Evolutionary conservation across 345 rosid genomes (phyloP).

Genomic region (Heritiera fomes): DNA sequence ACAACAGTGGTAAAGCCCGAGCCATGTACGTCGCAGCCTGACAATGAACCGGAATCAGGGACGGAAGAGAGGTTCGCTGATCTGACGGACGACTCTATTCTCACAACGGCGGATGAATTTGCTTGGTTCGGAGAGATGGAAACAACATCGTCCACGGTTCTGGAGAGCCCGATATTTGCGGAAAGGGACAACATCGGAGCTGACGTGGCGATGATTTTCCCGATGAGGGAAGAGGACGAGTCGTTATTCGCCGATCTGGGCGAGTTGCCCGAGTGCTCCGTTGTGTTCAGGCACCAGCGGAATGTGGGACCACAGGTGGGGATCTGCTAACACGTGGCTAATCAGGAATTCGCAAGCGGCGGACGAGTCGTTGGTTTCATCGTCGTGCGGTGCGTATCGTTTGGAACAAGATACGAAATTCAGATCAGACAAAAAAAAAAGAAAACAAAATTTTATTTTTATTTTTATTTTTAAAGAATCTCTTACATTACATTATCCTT

Average conservation of each 20-base stretch:
- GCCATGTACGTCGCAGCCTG: conserved; percentile 25
- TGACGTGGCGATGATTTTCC: conserved; percentile 58
- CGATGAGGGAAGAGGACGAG: conserved; percentile 83
- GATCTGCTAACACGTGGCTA: conserved; percentile 62
- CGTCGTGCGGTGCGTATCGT: conserved; percentile 24
- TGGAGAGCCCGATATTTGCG: conserved; percentile 66
- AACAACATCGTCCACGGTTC: conserved; percentile 65
- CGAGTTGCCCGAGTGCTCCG: conserved; percentile 94
- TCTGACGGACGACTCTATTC: conserved; percentile 46
- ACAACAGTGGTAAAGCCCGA: conserved; percentile 23
- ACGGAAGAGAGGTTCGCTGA: conserved; percentile 48
- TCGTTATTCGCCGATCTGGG: conserved; percentile 93
- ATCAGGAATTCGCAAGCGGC: conserved; percentile 3
- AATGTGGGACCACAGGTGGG: conserved; percentile 66
- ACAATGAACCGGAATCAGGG: conserved; percentile 37
- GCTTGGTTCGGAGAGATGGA: conserved; percentile 84
- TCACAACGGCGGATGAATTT: conserved; percentile 59
- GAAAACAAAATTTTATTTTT: background rate
- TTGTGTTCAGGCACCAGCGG: conserved; percentile 73
- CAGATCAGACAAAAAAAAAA: background rate
- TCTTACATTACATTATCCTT: background rate
- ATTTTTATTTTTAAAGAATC: background rate
- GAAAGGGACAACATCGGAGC: conserved; percentile 32
- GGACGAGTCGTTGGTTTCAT: conserved; percentile 19
- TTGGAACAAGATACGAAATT: conserved; percentile 17